Conservation (phyloP, 176 grass and related monocot genomes). For the Stipa capillata region DNA sequence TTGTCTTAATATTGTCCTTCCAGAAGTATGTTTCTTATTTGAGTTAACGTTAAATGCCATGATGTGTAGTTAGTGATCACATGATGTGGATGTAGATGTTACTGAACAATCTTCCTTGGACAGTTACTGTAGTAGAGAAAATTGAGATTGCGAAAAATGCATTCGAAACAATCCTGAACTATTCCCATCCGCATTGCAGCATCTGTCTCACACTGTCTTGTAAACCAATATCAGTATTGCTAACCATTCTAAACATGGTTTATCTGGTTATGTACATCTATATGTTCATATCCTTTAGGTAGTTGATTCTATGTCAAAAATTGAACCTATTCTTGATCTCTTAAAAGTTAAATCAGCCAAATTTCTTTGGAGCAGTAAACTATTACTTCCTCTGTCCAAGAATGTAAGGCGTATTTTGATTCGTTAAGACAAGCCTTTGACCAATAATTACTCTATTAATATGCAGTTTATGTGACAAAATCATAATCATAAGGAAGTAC, state of each 20-base stretch:
- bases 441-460: no score
- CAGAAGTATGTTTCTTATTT: background rate
- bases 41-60: background rate
- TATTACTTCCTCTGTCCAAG: no score
- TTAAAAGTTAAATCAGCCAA: no score
- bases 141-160: background rate
- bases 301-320: no score
- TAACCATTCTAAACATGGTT: background rate
- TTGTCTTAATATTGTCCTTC: background rate
- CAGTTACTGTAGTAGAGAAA: background rate
- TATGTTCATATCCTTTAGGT: background rate
- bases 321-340: background rate
- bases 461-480: no score
- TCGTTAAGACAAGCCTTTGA: no score
- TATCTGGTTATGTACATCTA: background rate
- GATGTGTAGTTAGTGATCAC: background rate
- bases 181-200: background rate
- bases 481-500: no score
- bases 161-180: background rate
- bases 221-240: background rate
- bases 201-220: background rate
- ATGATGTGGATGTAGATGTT: background rate
- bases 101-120: background rate
- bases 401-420: no score
- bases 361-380: background rate